phyloP scores from a whole-genome alignment of 208 protist species.

The Leishmania amazonensis region DNA sequence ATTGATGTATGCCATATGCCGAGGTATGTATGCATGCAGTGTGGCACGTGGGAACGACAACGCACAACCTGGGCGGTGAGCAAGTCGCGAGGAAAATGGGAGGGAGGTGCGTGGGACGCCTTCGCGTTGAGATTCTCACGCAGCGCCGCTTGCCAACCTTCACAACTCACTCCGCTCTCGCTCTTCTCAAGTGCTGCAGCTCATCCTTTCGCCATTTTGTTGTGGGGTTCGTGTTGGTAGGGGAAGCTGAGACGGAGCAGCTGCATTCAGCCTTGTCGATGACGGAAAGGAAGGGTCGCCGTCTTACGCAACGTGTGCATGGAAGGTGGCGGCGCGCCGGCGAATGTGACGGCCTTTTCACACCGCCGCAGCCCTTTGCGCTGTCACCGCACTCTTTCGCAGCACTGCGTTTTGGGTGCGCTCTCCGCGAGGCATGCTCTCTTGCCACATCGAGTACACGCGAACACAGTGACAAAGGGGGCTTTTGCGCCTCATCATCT shows the following conservation, averaged over 20 bases:
- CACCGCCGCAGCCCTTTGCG: not conserved
- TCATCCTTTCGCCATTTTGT: not conserved
- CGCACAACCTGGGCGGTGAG: not conserved
- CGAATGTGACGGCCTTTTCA: not conserved
- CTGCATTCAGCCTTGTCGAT: not conserved
- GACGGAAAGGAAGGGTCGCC: not conserved
- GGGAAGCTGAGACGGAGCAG: not conserved
- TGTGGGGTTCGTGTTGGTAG: not conserved
- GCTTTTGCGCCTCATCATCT: not conserved
- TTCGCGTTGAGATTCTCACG: not conserved
- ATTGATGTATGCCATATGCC: not conserved
- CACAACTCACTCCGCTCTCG: not conserved
- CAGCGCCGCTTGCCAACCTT: not conserved
- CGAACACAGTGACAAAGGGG: not conserved
- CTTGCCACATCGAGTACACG: not conserved
- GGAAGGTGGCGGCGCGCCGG: not conserved
- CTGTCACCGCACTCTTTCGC: not conserved
- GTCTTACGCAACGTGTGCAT: not conserved
- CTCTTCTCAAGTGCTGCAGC: not conserved
- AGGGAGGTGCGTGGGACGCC: not conserved
- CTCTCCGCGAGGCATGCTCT: not conserved
- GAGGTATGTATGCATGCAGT: not conserved
- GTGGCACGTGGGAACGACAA: not conserved
- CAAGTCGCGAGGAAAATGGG: not conserved
- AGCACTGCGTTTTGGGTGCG: not conserved